Base-by-base conservation (phyloP, 2,329 filamentous ascomycete species). In the Trichoderma guizhouense region DNA sequence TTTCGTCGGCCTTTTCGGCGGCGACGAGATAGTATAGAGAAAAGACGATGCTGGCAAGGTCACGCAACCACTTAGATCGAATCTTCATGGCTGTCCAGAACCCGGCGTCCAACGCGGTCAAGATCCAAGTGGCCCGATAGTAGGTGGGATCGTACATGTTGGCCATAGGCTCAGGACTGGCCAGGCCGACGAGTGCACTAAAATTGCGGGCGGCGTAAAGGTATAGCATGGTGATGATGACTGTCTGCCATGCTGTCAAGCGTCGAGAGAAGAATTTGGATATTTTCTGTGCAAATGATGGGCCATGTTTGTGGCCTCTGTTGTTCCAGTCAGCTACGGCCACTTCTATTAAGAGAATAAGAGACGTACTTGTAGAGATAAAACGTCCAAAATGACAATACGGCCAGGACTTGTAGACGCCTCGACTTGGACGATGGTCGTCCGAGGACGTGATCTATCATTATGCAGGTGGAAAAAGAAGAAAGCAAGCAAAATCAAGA, bases 51-150 rank as follows among this genome's bases (percentile, higher is more conserved):
- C 93, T 94, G 11, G 92, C 89, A 15, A 97, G 79, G 79, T 98
- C 95, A 51, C 94, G 88, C 55, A 97, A 76, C 89, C 93, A 95
- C 77, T 92, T 94, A 67, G 80, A 80, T 62, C 89, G 89, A 74
- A 99, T 95, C 77, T 90, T 92, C 96, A 99, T 99, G 39, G 96
- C 96, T 0, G 94, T 97, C 96, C 96, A 99, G 81, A 98, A 99
- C 1, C 96, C 96, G 7, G 96, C 96, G 77, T 99, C 96, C 73
- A 99, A 83, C 0, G 94, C 96, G 0, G 96, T 99, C 68, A 96
- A 91, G 18, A 98, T 89, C 96, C 96, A 99, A 79, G 96, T 99
- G 70, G 96, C 96, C 63, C 96, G 91, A 81, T 97, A 99, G 83
- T 97, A 99, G 32, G 93, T 91, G 66, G 93, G 87, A 69, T 93